Conservation (phyloP, 78 protist genomes). For the Tieghemostelium lacteum region DNA sequence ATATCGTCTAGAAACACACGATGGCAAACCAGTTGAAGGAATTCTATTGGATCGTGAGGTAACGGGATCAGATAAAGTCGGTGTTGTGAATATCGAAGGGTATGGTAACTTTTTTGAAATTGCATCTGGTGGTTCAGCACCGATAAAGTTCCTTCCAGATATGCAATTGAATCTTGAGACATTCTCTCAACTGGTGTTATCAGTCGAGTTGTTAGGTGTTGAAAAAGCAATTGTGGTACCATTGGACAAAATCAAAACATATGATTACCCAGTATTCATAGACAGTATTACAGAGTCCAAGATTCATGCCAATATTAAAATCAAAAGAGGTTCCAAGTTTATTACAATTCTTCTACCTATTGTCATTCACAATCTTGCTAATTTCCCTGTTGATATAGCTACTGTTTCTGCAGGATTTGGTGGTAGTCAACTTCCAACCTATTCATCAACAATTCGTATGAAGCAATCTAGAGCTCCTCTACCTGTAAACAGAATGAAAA, state of each 20-base stretch:
- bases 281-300: conserved; percentile 34
- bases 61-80: too few relatives aligned
- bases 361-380: conserved; percentile 15
- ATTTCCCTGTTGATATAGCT: conserved; percentile 57
- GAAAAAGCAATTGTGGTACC: conserved; percentile 58
- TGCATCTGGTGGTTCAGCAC: conserved; percentile 37
- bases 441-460: conserved; percentile 6
- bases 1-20: conserved; percentile 63
- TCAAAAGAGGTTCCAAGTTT: conserved; percentile 45
- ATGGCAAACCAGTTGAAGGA: conserved; percentile 60
- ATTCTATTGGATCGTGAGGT: neutral
- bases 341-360: conserved; percentile 49
- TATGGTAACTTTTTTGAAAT: conserved; percentile 63
- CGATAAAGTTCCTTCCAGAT: conserved; percentile 62
- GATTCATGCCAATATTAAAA: conserved; percentile 12
- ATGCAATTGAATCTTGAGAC: conserved; percentile 46
- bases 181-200: conserved; percentile 34
- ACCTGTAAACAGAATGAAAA: conserved; percentile 43
- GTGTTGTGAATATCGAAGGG: conserved; percentile 36
- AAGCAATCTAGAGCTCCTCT: conserved; percentile 40
- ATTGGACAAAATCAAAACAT: conserved; percentile 64
- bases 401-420: conserved; percentile 58
- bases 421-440: conserved; percentile 30
- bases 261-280: conserved; percentile 39
- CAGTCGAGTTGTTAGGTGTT: conserved; percentile 41